These are phyloP conservation scores for Ophiostoma himal-ulmi DNA, from an alignment of 2,329 filamentous ascomycete species.

Conservation along the genomic window DNA sequence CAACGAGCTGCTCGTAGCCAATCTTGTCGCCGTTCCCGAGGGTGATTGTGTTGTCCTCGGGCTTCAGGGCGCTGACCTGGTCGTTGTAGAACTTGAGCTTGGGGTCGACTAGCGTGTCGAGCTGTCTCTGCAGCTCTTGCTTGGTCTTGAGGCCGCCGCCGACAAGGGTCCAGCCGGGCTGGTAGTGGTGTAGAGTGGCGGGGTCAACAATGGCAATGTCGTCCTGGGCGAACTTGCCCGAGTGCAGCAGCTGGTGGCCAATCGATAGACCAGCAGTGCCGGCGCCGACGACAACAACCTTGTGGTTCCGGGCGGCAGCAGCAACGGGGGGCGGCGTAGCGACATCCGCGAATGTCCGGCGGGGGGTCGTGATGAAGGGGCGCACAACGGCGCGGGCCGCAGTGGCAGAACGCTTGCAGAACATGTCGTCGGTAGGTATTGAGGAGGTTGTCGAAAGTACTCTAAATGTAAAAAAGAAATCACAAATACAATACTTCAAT, in stretches of 20 bases:
- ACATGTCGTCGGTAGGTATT: constrained; percentile 4
- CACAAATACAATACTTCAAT: neutral
- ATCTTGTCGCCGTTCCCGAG: constrained; percentile 51
- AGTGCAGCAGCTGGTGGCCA: constrained; percentile 60
- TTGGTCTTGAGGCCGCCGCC: constrained; percentile 60
- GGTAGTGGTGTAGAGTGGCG: constrained; percentile 59
- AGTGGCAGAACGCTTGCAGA: constrained; percentile 8
- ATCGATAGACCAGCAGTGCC: constrained; percentile 60
- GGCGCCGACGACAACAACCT: constrained; percentile 34
- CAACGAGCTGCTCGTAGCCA: constrained; percentile 59
- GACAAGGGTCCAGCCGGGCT: constrained; percentile 65
- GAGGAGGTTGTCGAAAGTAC: neutral
- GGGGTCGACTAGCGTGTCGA: constrained; percentile 49
- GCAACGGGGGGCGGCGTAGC: constrained; percentile 1
- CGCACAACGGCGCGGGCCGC: constrained; percentile 12
- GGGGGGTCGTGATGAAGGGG: neutral
- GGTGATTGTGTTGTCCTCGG: constrained; percentile 51
- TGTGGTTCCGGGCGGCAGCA: constrained; percentile 19
- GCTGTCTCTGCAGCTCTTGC: constrained; percentile 48
- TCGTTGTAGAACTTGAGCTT: constrained; percentile 57
- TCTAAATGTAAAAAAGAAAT: neutral
- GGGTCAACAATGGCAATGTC: constrained; percentile 63
- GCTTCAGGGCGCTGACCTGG: constrained; percentile 45
- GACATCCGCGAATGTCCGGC: constrained; percentile 1
- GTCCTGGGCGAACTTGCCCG: constrained; percentile 49